Percentiles rank a stretch among this genome's conserved stretches.
phyloP scores from a whole-genome alignment of 2,329 filamentous ascomycete genomes.

The Ploettnerulaceae sp. region DNA sequence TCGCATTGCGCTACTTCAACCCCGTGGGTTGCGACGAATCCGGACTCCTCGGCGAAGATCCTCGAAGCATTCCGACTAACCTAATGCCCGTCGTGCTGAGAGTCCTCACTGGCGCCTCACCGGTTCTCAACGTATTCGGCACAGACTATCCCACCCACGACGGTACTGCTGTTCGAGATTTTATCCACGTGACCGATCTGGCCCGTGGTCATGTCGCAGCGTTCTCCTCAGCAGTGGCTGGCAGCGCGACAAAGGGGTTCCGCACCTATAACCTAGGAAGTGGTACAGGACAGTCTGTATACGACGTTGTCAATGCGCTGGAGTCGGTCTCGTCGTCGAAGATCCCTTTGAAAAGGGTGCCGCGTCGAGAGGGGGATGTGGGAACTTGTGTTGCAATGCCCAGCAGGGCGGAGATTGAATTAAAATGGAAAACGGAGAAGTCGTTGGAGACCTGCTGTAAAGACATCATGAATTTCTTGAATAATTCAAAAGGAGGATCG shows the following conservation, averaged over 20 bases:
- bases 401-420: constrained; percentile 36
- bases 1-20: constrained; percentile 61
- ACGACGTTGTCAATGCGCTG: constrained; percentile 38
- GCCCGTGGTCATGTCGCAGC: constrained; percentile 59
- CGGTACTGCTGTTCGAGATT: constrained; percentile 60
- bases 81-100: constrained; percentile 58
- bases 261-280: constrained; percentile 42
- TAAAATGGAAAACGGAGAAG: constrained; percentile 36
- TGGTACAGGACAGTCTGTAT: constrained; percentile 40
- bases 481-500: constrained; percentile 3
- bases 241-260: constrained; percentile 36
- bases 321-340: constrained; percentile 32
- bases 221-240: constrained; percentile 37
- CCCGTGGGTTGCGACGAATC: constrained; percentile 60
- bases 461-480: constrained; percentile 18
- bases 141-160: constrained; percentile 60
- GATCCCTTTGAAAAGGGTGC: constrained; percentile 36
- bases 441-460: constrained; percentile 16
- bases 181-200: constrained; percentile 60
- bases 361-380: constrained; percentile 39
- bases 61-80: constrained; percentile 56
- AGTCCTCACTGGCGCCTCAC: constrained; percentile 50
- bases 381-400: constrained; percentile 40
- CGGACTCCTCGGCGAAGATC: constrained; percentile 58
- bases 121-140: constrained; percentile 54